Evolutionary conservation across 306 rosid genomes (phyloP), one percentile per base, ranked within the genome.

Genomic region (Castanospermum australe): DNA sequence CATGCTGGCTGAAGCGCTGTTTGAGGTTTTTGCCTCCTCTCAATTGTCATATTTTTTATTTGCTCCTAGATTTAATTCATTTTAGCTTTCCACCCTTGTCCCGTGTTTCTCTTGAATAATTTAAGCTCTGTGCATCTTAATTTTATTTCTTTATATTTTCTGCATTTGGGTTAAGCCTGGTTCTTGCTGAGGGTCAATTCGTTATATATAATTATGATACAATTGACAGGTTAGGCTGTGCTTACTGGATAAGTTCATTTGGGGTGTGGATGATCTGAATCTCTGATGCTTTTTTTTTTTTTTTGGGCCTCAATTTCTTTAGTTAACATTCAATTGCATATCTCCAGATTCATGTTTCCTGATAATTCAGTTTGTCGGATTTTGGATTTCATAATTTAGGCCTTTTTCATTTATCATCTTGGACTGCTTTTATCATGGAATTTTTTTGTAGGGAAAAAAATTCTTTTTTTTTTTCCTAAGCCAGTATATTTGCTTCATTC

Each of bases 1-100:
- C 83, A 91, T 95, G 97, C 92, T 95, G 74, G 98, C 99, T 67
- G 99, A 92, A 78, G 98, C 99, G 82, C 85, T 95, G 55, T 95
- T 92, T 67, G 99, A 95, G 98, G 99, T 94, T 73, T 8, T 38
- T 69, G 60, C 57, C 77, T 82, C 69, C 60, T 72, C 77, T 81
- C 70, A 50, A 30, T 25, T 67, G 21, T 54, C 56, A 44, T 70
- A 7, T 14, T 24, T 55, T 54, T 11, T 42, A n/a, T 20, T 69
- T 75, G 14, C 48, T 54, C 30, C 4, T 41, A 48, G 67, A 63
- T 48, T 67, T 62, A n/a, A 15, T 68, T 84, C 63, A 67, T 38
- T 25, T 50, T 56, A 15, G 65, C 38, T 10, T 64, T 60, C 75
- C 71, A 56, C 42, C 44, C 48, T 62, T 36, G 39, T 69, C 44